Base-by-base conservation (phyloP, 306 rosid species). In the Lotus japonicus region DNA sequence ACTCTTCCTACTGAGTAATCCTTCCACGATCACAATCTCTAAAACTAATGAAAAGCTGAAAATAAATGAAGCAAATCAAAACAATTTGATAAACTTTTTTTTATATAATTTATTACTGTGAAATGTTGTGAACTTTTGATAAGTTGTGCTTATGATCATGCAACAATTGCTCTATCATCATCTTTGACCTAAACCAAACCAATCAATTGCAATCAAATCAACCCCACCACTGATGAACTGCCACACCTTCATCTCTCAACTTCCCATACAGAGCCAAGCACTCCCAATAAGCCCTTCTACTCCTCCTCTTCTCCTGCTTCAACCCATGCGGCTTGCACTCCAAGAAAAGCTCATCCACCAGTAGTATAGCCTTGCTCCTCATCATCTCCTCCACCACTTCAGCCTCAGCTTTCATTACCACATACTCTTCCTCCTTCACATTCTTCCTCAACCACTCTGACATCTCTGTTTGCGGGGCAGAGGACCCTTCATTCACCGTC, bases 171-270 rank as follows among this genome's bases (percentile, higher is more conserved):
- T 62, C 36, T 31, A 5, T 12, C 43, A 12, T 21, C 11, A 43
- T 38, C 46, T 64, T n/a, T 49, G 7, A 31, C 1, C 18, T 7
- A 33, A 16, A 50, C 3, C 18, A 36, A 52, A n/a, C 3, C 7
- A 31, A 31, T 31, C 7, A 6, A 31, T 5, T 31, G 36, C 7
- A 31, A 8, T 16, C 10, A 0, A 53, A 64, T 9, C 23, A 88
- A 65, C 87, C 96, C 92, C 96, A 89, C 98, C 98, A 92, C 7
- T 92, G 98, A 66, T 92, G 96, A 68, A 92, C 95, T 11, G 95
- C 96, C 31, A 92, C 92, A 23, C 98, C 95, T 84, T 85, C 87
- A 57, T 92, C 98, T 31, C 92, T 84, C 9, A 92, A 78, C 58
- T 75, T 85, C 7, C 98, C 95, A 46, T 92, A 89, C 78, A 92